These are phyloP conservation scores for Rhododendron vialii DNA, from an alignment of 148 eudicot genomes.

Conservation along the genomic window DNA sequence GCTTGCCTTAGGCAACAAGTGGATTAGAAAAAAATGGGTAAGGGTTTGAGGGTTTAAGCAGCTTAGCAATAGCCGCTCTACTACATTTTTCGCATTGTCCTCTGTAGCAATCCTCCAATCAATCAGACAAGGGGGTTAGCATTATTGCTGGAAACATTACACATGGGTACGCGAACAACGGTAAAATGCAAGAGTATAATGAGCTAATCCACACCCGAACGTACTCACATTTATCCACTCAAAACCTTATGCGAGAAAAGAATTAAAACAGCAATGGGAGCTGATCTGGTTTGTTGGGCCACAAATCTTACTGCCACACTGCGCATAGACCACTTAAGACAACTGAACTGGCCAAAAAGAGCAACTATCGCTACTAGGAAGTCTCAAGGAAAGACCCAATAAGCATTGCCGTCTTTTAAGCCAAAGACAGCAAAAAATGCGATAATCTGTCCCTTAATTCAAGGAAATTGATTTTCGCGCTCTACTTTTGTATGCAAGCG, in stretches of 20 bases:
- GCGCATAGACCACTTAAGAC: neutral
- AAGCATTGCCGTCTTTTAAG: neutral
- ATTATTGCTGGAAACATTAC: neutral
- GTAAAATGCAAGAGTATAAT: neutral
- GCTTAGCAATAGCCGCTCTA: neutral
- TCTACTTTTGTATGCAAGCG: no score
- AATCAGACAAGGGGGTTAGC: neutral
- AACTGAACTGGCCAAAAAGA: neutral
- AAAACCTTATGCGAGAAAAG: neutral
- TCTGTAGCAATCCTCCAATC: neutral
- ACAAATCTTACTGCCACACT: neutral
- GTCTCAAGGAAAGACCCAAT: neutral
- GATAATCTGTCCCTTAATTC: no score
- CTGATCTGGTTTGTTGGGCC: neutral
- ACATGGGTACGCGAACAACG: neutral
- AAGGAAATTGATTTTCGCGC: no score
- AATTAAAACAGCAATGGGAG: neutral
- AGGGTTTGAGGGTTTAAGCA: neutral
- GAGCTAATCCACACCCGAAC: neutral
- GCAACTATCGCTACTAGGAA: neutral
- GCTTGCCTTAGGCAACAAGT: neutral
- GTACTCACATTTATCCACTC: neutral
- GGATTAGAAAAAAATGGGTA: neutral
- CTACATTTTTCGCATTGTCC: neutral
- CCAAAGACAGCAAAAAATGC: no score